These are phyloP conservation scores for Erythrophleum fordii DNA, from an alignment of 306 rosid genomes.

Conservation along the genomic window DNA sequence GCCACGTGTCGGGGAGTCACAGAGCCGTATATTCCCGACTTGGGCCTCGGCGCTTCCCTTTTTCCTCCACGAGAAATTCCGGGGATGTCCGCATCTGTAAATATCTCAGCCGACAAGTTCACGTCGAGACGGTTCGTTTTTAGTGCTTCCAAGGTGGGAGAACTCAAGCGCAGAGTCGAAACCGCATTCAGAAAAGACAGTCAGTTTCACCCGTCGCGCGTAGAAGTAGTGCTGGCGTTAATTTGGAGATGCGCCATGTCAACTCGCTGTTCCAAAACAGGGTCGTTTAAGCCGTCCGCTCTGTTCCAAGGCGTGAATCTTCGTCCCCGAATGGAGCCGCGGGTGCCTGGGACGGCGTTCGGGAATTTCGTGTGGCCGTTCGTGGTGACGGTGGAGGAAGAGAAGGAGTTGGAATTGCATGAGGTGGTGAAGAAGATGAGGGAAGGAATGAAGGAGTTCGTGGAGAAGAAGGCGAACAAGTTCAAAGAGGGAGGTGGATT, in stretches of 20 bases:
- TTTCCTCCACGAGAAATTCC: conserved; percentile 56
- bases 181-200: not conserved
- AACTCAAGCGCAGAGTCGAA: conserved; percentile 34
- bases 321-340: conserved; percentile 47
- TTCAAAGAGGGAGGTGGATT: conserved; percentile 41
- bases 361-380: conserved; percentile 60
- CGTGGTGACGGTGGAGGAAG: conserved; percentile 43
- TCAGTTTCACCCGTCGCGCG: conserved; percentile 44
- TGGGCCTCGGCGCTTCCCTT: conserved; percentile 34
- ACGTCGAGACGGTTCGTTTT: conserved; percentile 45
- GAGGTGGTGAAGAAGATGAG: conserved; percentile 47
- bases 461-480: conserved; percentile 30
- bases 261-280: conserved; percentile 1
- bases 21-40: conserved; percentile 11
- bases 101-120: conserved; percentile 29
- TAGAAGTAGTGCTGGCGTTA: conserved; percentile 48
- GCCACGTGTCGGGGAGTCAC: not conserved
- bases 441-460: conserved; percentile 31
- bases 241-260: conserved; percentile 49
- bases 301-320: conserved; percentile 58
- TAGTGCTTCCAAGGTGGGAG: conserved; percentile 34
- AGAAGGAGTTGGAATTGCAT: conserved; percentile 31
- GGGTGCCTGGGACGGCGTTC: conserved; percentile 20
- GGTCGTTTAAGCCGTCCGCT: conserved; percentile 38
- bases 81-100: conserved; percentile 33